A percentile compares a stretch with the other conserved stretches of the same genome.
Conservation (phyloP, 2,329 filamentous ascomycete genomes). For the Chaetothyriales sp. region DNA sequence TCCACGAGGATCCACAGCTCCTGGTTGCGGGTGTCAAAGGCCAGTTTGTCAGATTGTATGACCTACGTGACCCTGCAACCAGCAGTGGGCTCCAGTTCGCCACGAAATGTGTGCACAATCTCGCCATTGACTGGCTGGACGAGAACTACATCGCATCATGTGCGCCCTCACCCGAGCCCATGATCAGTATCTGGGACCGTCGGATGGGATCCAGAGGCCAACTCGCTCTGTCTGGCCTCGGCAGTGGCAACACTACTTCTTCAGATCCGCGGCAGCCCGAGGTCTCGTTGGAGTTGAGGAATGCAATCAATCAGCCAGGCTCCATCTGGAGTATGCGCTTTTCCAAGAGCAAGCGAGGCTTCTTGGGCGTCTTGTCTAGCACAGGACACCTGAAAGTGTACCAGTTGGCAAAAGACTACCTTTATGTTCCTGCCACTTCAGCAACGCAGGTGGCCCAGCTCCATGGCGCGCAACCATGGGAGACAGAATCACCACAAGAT, state of each 20-base stretch:
- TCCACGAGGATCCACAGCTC: conserved; percentile 43
- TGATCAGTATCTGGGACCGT: conserved; percentile 48
- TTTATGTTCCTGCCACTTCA: conserved; percentile 9
- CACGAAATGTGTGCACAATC: conserved; percentile 47
- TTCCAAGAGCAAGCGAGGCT: conserved; percentile 42
- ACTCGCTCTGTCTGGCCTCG: conserved; percentile 21
- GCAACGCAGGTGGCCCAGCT: not conserved
- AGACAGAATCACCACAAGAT: conserved; percentile 27
- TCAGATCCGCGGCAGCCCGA: conserved; percentile 32
- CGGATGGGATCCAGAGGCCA: conserved; percentile 31
- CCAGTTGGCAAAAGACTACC: conserved; percentile 38
- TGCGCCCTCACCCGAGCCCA: conserved; percentile 35
- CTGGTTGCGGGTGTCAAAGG: conserved; percentile 46
- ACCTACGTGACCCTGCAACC: conserved; percentile 35
- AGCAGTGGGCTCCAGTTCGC: conserved; percentile 32
- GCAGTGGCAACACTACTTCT: conserved; percentile 14
- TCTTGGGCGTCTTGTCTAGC: conserved; percentile 43
- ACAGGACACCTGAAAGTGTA: conserved; percentile 44
- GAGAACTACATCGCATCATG: conserved; percentile 52
- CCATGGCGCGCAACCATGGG: conserved; percentile 18
- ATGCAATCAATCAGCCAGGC: conserved; percentile 36
- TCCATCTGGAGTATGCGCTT: conserved; percentile 49
- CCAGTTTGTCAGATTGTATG: conserved; percentile 46
- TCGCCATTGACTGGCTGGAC: conserved; percentile 48
- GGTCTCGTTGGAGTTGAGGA: conserved; percentile 37